These are phyloP conservation scores for Aspergillus tanneri DNA, from an alignment of 2,329 filamentous ascomycete genomes.

Conservation along the genomic window DNA sequence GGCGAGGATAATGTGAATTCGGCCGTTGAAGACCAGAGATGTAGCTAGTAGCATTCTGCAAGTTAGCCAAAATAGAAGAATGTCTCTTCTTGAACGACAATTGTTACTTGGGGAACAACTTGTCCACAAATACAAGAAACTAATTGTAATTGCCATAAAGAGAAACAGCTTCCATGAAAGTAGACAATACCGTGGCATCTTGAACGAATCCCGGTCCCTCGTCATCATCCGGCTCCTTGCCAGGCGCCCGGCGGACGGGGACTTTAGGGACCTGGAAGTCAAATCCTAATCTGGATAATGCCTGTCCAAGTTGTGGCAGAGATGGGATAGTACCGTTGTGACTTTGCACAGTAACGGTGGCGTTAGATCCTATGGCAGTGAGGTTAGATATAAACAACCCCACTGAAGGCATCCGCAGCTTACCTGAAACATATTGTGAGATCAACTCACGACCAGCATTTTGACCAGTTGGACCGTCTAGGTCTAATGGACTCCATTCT, in stretches of 20 bases:
- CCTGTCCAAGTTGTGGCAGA: slow-evolving; percentile 68
- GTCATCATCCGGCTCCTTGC: slow-evolving; percentile 40
- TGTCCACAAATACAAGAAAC: slow-evolving; percentile 11
- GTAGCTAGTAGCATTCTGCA: slow-evolving; percentile 51
- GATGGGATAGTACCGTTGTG: slow-evolving; percentile 72
- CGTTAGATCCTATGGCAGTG: slow-evolving; percentile 64
- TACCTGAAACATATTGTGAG: slow-evolving; percentile 80
- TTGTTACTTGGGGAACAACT: neutral
- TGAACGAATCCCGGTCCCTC: slow-evolving; percentile 69
- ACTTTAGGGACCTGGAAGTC: slow-evolving; percentile 71
- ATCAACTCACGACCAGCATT: slow-evolving; percentile 69
- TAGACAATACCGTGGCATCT: slow-evolving; percentile 63
- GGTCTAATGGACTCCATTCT: slow-evolving; percentile 68
- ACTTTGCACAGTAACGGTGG: slow-evolving; percentile 70
- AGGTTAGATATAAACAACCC: slow-evolving; percentile 9
- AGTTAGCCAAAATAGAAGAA: slow-evolving; percentile 30
- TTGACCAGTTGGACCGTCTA: slow-evolving; percentile 62
- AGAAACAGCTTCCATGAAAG: slow-evolving; percentile 21
- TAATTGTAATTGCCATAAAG: slow-evolving; percentile 10
- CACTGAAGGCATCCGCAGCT: slow-evolving; percentile 7
- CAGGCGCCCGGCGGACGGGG: slow-evolving; percentile 53
- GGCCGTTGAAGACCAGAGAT: slow-evolving; percentile 82
- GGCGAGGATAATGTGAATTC: slow-evolving; percentile 82
- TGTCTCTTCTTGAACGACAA: slow-evolving; percentile 3
- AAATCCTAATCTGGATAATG: slow-evolving; percentile 69